Evolutionary conservation across 805 yeast species (phyloP), one percentile per base, ranked within the genome.

Genomic region (Metschnikowia borealis): DNA sequence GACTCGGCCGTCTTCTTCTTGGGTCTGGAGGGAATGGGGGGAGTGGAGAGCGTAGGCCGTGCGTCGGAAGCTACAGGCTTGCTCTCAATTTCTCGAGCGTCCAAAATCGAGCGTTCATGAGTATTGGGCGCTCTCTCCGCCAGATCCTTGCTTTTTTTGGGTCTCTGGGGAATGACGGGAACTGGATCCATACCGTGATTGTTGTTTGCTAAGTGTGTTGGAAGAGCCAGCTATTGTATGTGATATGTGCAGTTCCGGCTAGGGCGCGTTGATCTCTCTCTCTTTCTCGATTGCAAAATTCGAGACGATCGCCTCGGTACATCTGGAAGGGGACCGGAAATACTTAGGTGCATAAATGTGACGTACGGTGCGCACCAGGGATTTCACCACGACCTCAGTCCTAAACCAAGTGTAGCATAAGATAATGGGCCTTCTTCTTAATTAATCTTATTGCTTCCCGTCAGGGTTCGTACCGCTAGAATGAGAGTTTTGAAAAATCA

Each of bases 131-230:
- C 18, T 10, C 29, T 42, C 7, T 33, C 38, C 20, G 5, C 31
- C 37, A 6, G 18, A 14, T 42, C 34, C 31, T 33, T 42, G 38
- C 14, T 42, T 42, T 26, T 36, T 21, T 34, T 35, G 39, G 47
- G 47, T 23, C 47, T 44, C 26, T 44, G 47, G 20, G 45, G 45
- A n/a, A 42, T 17, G 23, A 20, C 7, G 38, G 45, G 45, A 20
- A 15, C 14, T n/a, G 36, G 21, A 42, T 33, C 45, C 45, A 42
- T 42, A 14, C 18, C 21, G 38, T 20, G 20, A 14, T 7, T 33
- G 38, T n/a, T 20, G 31, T 33, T 33, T 21, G 38, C 38, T 18
- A 21, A 14, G 26, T n/a, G 38, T n/a, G 23, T n/a, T 31, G 36
- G 23, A 8, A 6, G 23, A 41, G 26, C 18, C 20, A 11, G 31